Conservation (phyloP, 108 stramenopile genomes). For the Cylindrotheca fusiformis region DNA sequence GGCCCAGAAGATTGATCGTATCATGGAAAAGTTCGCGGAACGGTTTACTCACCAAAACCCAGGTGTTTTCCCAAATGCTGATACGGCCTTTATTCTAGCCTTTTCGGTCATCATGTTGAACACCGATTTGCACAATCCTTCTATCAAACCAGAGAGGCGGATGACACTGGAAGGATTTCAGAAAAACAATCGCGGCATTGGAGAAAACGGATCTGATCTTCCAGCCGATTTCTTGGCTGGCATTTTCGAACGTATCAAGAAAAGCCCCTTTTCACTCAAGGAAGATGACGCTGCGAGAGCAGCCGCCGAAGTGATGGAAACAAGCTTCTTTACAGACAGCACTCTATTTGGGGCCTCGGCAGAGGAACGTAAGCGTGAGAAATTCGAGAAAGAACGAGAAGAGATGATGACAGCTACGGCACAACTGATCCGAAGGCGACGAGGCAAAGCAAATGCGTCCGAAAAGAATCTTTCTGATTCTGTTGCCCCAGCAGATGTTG, state of each 20-base stretch:
- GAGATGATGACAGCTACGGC: slow-evolving; percentile 91
- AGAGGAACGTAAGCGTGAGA: slow-evolving; percentile 75
- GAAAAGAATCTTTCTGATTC: slow-evolving; percentile 35
- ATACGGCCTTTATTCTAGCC: slow-evolving; percentile 97
- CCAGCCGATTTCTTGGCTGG: slow-evolving; percentile 85
- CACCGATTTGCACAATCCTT: slow-evolving; percentile 99
- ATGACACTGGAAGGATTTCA: slow-evolving; percentile 96
- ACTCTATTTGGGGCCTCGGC: slow-evolving; percentile 63
- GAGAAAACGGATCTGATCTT: slow-evolving; percentile 90
- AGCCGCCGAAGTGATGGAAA: slow-evolving; percentile 35
- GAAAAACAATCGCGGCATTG: slow-evolving; percentile 95
- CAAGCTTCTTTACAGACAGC: slow-evolving; percentile 48
- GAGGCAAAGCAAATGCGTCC: slow-evolving; percentile 4
- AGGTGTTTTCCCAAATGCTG: slow-evolving; percentile 93
- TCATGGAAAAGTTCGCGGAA: slow-evolving; percentile 99
- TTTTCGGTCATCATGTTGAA: slow-evolving; percentile 99
- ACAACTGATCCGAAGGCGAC: slow-evolving; percentile 41
- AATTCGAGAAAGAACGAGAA: slow-evolving; percentile 90
- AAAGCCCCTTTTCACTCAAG: slow-evolving; percentile 91
- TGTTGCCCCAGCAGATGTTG: slow-evolving; percentile 73
- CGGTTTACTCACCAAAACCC: slow-evolving; percentile 86
- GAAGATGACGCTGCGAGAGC: slow-evolving; percentile 92
- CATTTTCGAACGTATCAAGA: slow-evolving; percentile 94
- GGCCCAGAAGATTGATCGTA: slow-evolving; percentile 99
- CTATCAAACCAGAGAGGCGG: slow-evolving; percentile 85